These are phyloP conservation scores for Basipetospora sp. DNA, from an alignment of 2,329 filamentous ascomycete genomes.

Conservation along the genomic window DNA sequence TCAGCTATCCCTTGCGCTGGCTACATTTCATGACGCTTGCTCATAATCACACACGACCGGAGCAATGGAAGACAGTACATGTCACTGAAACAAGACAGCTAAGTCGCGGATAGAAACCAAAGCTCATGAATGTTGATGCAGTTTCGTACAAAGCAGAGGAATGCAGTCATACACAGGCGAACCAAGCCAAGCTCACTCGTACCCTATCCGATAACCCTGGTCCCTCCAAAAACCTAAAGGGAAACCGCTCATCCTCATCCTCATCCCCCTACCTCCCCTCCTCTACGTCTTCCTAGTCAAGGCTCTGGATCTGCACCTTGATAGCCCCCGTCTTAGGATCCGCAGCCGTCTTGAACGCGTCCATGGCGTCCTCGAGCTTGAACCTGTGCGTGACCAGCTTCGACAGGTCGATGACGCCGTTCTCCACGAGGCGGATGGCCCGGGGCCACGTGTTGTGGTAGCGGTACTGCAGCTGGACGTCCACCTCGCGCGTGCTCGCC, in stretches of 20 bases:
- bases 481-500: slow-evolving; percentile 76
- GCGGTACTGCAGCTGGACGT: slow-evolving; percentile 91
- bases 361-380: slow-evolving; percentile 67
- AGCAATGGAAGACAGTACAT: too few species aligned
- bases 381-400: slow-evolving; percentile 81
- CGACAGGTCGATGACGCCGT: slow-evolving; percentile 65
- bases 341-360: slow-evolving; percentile 79
- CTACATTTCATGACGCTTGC: too few species aligned
- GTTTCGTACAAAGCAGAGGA: slow-evolving; percentile 7
- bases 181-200: too few species aligned
- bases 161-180: neutral
- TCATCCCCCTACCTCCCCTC: slow-evolving; percentile 5
- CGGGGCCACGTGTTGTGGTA: slow-evolving; percentile 94
- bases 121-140: too few species aligned
- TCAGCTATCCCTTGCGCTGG: too few species aligned
- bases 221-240: too few species aligned
- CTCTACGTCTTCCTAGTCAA: slow-evolving; percentile 26
- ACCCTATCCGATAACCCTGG: too few species aligned
- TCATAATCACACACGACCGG: too few species aligned
- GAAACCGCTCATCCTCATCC: too few species aligned
- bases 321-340: slow-evolving; percentile 89
- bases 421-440: slow-evolving; percentile 75
- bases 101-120: slow-evolving; percentile 11
- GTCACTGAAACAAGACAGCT: too few species aligned
- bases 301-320: slow-evolving; percentile 84